phyloP scores from a whole-genome alignment of 257 asterid species.

The Solanum pinnatisectum region DNA sequence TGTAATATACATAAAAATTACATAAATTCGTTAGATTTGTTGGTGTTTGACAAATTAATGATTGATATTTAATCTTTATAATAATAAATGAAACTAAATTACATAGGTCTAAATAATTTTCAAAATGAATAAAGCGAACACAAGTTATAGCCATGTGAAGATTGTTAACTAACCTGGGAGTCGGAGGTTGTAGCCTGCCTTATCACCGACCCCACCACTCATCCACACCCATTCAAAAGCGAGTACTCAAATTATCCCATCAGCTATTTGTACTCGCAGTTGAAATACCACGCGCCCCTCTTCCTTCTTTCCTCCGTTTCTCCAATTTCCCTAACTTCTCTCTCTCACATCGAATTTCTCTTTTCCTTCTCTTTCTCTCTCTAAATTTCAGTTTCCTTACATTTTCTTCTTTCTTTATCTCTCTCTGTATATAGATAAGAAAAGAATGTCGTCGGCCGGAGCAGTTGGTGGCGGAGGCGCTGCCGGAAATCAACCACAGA shows the following conservation, averaged over 20 bases:
- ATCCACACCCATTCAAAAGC: background rate
- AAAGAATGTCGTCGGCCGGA: conserved; percentile 5
- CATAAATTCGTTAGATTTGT: no score
- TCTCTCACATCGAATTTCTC: background rate
- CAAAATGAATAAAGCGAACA: background rate
- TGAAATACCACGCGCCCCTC: background rate
- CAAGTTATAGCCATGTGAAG: background rate
- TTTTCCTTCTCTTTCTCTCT: background rate
- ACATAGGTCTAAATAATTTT: no score
- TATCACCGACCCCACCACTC: background rate
- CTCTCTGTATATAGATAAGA: background rate
- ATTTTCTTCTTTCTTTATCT: background rate
- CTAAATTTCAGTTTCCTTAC: background rate
- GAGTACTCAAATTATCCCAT: background rate
- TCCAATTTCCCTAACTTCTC: background rate
- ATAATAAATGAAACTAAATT: no score
- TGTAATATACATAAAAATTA: background rate
- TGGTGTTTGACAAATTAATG: background rate
- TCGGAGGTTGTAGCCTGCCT: background rate
- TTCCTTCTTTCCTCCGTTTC: background rate
- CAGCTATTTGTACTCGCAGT: background rate
- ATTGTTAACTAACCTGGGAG: background rate
- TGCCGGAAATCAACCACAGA: background rate
- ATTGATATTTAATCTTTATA: no score
- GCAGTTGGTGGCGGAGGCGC: background rate